Evolutionary conservation across 1,284 basidiomycete genomes (phyloP).

Genomic region (Somion occarium): DNA sequence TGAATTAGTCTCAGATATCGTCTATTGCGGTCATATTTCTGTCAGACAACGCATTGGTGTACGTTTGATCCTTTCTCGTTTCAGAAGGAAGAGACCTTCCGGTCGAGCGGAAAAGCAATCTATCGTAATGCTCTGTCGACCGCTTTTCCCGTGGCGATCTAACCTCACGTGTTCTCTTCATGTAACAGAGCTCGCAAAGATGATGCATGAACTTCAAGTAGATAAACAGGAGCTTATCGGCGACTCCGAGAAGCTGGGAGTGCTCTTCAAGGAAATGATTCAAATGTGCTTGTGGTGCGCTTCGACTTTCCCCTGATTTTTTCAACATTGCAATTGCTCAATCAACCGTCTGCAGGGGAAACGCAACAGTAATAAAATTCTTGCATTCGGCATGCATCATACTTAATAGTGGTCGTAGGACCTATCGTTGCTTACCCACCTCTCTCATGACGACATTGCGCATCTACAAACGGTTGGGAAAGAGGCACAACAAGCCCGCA

Average conservation of each 20-base stretch:
- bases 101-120: conserved; percentile 75
- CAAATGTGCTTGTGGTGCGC: conserved; percentile 88
- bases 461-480: conserved; percentile 79
- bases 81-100: conserved; percentile 84
- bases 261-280: conserved; percentile 80
- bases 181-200: conserved; percentile 57
- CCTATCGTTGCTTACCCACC: conserved; percentile 77
- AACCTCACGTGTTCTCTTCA: neutral
- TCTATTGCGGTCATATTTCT: conserved; percentile 74
- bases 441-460: conserved; percentile 78
- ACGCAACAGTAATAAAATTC: conserved; percentile 57
- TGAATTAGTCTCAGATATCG: conserved; percentile 64
- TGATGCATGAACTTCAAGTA: conserved; percentile 57
- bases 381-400: conserved; percentile 1
- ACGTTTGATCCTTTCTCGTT: conserved; percentile 81
- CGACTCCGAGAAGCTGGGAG: conserved; percentile 49
- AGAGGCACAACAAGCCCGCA: conserved; percentile 69
- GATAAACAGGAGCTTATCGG: conserved; percentile 41
- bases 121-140: conserved; percentile 46
- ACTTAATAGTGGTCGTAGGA: conserved; percentile 52
- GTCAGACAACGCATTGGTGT: conserved; percentile 68
- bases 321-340: neutral
- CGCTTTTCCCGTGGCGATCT: neutral
- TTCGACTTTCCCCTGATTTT: conserved; percentile 12
- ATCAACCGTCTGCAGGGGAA: conserved; percentile 60